phyloP scores from a whole-genome alignment of 2,329 filamentous ascomycete species.

The Sclerotiophoma versabilis region DNA sequence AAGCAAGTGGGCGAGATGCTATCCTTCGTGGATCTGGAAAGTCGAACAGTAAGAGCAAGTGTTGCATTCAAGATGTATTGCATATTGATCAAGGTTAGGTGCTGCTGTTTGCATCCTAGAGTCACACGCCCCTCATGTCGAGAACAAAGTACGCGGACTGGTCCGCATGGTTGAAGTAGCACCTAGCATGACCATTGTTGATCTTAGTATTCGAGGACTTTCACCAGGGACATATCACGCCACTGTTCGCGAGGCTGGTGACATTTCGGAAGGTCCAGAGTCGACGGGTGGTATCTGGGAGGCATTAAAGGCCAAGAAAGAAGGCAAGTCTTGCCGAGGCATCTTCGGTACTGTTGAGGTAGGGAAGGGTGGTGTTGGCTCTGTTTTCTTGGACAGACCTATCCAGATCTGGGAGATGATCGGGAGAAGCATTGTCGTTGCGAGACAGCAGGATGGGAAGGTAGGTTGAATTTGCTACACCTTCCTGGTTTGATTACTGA shows the following conservation, averaged over 20 bases:
- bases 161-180: constrained; percentile 93
- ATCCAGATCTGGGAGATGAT: constrained; percentile 97
- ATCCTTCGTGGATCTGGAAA: constrained; percentile 89
- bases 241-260: constrained; percentile 83
- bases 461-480: constrained; percentile 12
- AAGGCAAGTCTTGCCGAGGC: constrained; percentile 62
- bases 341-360: constrained; percentile 79
- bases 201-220: constrained; percentile 85
- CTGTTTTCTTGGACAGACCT: constrained; percentile 79
- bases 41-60: constrained; percentile 73
- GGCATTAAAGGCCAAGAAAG: constrained; percentile 54
- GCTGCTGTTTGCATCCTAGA: constrained; percentile 96
- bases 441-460: constrained; percentile 67
- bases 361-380: constrained; percentile 75
- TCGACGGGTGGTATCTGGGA: constrained; percentile 87
- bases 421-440: constrained; percentile 88
- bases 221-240: constrained; percentile 82
- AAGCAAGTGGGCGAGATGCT: constrained; percentile 89
- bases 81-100: constrained; percentile 52
- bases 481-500: background rate
- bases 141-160: constrained; percentile 79
- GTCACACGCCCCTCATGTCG: constrained; percentile 70
- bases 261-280: constrained; percentile 82
- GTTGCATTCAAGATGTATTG: background rate
- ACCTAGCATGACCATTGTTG: constrained; percentile 78